Percentiles rank a stretch among this genome's conserved stretches.
phyloP scores from a whole-genome alignment of 2,329 filamentous ascomycete species.

The Fusarium scirpi region DNA sequence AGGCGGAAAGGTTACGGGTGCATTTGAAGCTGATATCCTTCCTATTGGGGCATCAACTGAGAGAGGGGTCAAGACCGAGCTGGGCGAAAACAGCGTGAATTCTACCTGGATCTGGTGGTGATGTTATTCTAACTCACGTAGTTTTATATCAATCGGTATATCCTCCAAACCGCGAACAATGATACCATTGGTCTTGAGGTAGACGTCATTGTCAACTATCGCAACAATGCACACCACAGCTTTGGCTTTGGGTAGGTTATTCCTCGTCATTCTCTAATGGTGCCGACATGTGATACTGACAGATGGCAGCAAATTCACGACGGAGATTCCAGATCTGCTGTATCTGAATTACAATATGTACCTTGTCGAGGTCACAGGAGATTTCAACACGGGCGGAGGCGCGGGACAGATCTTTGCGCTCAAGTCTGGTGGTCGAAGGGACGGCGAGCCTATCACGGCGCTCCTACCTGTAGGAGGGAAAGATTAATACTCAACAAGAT shows the following conservation, averaged over 20 bases:
- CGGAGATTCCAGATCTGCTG: not conserved
- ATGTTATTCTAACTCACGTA: not conserved
- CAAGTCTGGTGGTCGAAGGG: not conserved
- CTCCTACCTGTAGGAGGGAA: not conserved
- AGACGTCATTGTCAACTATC: conserved; percentile 16
- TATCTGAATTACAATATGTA: conserved; percentile 12
- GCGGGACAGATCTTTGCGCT: conserved; percentile 3
- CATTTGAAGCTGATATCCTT: conserved; percentile 16
- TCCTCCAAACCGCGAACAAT: conserved; percentile 7
- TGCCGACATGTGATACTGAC: not conserved
- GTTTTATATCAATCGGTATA: conserved; percentile 17
- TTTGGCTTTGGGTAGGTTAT: conserved; percentile 10
- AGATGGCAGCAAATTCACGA: not conserved
- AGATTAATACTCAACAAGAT: not conserved
- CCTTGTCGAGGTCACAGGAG: conserved; percentile 9
- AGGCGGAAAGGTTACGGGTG: not conserved
- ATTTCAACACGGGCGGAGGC: not conserved
- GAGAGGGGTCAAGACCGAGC: not conserved
- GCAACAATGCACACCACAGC: conserved; percentile 19
- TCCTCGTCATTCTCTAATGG: fast-evolving
- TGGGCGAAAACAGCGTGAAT: conserved; percentile 14
- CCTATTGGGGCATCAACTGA: conserved; percentile 6
- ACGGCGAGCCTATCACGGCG: conserved; percentile 8
- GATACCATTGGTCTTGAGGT: conserved; percentile 8
- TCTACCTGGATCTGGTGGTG: fast-evolving